Evolutionary conservation across 345 rosid genomes (phyloP), one percentile per base, ranked within the genome.

Genomic region (Eucalyptus leucophloia): DNA sequence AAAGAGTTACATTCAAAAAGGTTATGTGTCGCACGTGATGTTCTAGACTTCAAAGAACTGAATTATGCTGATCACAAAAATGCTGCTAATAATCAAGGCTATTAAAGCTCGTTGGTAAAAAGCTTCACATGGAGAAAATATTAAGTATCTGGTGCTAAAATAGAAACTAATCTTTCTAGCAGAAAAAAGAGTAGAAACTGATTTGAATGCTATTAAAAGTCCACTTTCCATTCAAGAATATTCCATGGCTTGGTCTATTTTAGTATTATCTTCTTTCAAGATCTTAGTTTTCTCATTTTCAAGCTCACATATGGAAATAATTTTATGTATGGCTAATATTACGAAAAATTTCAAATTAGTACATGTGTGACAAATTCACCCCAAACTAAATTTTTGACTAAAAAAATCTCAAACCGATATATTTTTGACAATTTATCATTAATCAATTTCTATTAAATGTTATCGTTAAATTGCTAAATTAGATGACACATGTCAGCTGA

Each of bases 401-500:
- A 53, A 53, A 53, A 19, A 53, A 53, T 8, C 11, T 3, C 11
- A 53, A 53, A 53, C 5, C 0, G 1, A 1, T 56, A 56, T 26
- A 56, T 26, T 6, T 56, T 0, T 24, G 6, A 56, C 0, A 56
- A 56, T 56, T 24, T 56, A 9, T 26, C 13, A 24, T 24, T 23
- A 56, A 56, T 56, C 1, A 56, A 56, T 10, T 56, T 56, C 7
- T 26, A 4, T 56, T 9, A 56, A 5, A 56, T 56, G 1, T 56
- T 56, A 56, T 56, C 3, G 1, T 24, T 26, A 56, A 56, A 56
- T 56, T 24, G 14, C 30, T 56, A 9, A 56, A 26, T 56, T 56
- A 19, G 3, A 56, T 56, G 2, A 56, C 13, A 2, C 9, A 26
- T 2, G 30, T 23, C 3, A 4, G 3, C 0, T 56, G 62, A 10